phyloP scores from a whole-genome alignment of 352 stramenopile species.

The Globisporangium spinosum region DNA sequence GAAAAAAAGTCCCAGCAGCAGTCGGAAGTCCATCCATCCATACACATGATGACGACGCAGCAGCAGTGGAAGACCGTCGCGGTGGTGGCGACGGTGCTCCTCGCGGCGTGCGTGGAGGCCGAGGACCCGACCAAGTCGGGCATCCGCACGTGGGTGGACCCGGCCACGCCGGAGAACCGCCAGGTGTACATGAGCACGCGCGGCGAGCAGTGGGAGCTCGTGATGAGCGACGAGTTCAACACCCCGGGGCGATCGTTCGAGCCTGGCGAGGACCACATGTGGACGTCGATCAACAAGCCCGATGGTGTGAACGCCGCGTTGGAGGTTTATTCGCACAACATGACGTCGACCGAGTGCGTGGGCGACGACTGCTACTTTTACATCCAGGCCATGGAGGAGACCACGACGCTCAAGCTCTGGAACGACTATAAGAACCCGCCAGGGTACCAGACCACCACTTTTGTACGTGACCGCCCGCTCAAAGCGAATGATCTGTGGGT shows the following conservation, averaged over 20 bases:
- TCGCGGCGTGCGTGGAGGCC: constrained; percentile 11
- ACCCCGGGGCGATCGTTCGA: constrained; percentile 74
- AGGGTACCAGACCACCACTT: constrained; percentile 40
- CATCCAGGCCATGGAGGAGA: constrained; percentile 46
- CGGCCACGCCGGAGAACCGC: constrained; percentile 34
- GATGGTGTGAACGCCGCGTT: constrained; percentile 73
- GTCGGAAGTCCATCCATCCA: neutral
- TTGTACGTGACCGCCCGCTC: constrained; percentile 16
- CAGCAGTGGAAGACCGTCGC: constrained; percentile 1
- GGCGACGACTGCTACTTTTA: constrained; percentile 57
- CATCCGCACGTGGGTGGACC: constrained; percentile 60
- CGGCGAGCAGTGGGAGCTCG: constrained; percentile 51
- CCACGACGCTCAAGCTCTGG: constrained; percentile 43
- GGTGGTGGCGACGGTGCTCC: neutral
- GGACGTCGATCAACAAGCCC: constrained; percentile 83
- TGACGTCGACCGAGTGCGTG: constrained; percentile 59
- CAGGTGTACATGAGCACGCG: constrained; percentile 52
- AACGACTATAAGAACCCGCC: constrained; percentile 62
- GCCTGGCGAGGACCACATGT: constrained; percentile 92
- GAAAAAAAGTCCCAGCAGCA: neutral
- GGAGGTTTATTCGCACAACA: constrained; percentile 70
- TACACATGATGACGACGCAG: neutral
- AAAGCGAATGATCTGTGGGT: constrained; percentile 5
- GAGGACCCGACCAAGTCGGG: constrained; percentile 54
- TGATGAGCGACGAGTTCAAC: constrained; percentile 82